Conservation (phyloP, 2,329 filamentous ascomycete genomes). For the Xylariaceae sp. region DNA sequence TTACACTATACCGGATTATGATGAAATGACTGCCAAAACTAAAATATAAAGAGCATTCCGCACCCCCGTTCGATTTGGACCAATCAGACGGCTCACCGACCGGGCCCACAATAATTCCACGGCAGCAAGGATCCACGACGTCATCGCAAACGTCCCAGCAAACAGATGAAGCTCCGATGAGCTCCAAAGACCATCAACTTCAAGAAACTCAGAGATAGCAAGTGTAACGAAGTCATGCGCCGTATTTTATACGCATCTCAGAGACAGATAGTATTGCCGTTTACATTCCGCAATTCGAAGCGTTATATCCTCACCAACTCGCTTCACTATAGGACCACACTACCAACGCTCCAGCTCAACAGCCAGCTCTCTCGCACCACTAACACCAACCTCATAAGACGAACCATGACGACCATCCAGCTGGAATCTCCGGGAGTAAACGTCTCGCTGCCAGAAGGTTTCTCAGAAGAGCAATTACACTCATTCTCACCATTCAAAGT, state of each 20-base stretch:
- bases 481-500: constrained; percentile 50
- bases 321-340: neutral
- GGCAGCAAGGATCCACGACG: neutral
- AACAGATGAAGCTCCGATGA: too few relatives aligned
- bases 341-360: neutral
- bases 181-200: too few relatives aligned
- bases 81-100: neutral
- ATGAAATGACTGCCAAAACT: neutral
- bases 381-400: neutral
- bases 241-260: neutral
- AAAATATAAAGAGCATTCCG: neutral
- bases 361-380: neutral
- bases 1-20: constrained; percentile 18
- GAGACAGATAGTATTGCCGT: neutral
- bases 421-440: constrained; percentile 38
- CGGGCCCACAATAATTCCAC: too few relatives aligned
- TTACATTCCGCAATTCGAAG: neutral
- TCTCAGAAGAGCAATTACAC: constrained; percentile 43
- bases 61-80: too few relatives aligned
- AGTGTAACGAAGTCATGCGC: neutral
- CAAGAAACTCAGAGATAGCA: neutral
- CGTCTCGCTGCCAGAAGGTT: constrained; percentile 42
- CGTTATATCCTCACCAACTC: neutral
- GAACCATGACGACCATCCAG: constrained; percentile 40
- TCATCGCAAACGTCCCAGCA: neutral